These are phyloP conservation scores for Penicillium verhagenii DNA, from an alignment of 495 filamentous ascomycete genomes.

Conservation along the genomic window DNA sequence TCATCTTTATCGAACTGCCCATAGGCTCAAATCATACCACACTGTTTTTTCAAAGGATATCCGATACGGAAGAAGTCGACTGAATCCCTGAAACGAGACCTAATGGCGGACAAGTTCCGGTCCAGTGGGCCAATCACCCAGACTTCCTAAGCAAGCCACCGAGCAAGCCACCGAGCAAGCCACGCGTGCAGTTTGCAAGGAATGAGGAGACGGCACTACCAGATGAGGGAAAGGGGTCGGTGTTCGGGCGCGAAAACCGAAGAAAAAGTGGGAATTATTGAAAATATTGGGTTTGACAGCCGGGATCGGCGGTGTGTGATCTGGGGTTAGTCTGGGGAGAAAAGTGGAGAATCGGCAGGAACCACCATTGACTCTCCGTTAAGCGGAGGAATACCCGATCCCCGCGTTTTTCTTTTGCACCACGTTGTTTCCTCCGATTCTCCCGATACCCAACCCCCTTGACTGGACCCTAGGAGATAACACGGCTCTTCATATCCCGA, in stretches of 20 bases:
- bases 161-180: no score
- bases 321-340: neutral
- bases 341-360: neutral
- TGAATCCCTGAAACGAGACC: constrained; percentile 1
- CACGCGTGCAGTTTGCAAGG: neutral
- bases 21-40: neutral
- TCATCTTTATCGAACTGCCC: constrained; percentile 4
- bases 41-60: neutral
- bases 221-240: constrained; percentile 1
- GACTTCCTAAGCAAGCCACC: neutral
- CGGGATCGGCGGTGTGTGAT: neutral
- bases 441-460: neutral
- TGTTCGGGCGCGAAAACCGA: constrained; percentile 2
- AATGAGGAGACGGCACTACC: neutral
- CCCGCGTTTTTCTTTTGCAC: constrained; percentile 22
- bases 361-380: neutral
- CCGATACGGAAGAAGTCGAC: constrained; percentile 1
- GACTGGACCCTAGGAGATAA: neutral
- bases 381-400: constrained; percentile 25
- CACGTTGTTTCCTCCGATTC: neutral
- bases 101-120: constrained; percentile 27
- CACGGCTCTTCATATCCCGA: neutral
- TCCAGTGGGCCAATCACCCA: neutral
- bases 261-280: neutral
- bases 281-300: neutral